Evolutionary conservation across 352 stramenopile species (phyloP).

Genomic region (Globisporangium nunn): DNA sequence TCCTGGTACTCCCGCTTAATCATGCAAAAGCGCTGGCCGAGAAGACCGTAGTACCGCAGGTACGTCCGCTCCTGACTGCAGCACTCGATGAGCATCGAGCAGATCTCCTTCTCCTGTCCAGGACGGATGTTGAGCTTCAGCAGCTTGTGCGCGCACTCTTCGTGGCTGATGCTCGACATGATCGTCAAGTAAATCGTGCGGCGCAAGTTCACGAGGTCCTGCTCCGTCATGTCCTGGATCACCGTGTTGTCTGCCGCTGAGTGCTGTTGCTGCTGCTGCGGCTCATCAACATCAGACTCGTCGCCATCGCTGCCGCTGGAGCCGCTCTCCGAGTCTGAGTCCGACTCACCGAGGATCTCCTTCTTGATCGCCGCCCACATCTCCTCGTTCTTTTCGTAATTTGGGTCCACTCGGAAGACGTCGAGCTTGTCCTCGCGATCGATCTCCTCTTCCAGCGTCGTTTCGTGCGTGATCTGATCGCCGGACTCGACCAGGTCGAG

Average conservation of each 20-base stretch:
- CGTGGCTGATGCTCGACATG: constrained; percentile 98
- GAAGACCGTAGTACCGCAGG: constrained; percentile 95
- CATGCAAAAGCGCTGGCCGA: constrained; percentile 96
- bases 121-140: constrained; percentile 95
- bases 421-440: constrained; percentile 95
- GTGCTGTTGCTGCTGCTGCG: constrained; percentile 24
- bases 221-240: constrained; percentile 97
- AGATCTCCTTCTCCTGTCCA: constrained; percentile 96
- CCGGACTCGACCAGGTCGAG: constrained; percentile 97
- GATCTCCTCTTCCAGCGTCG: constrained; percentile 95
- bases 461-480: constrained; percentile 98
- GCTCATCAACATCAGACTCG: constrained; percentile 38
- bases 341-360: constrained; percentile 95
- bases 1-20: constrained; percentile 94
- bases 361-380: constrained; percentile 95
- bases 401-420: constrained; percentile 91
- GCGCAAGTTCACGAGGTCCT: constrained; percentile 96
- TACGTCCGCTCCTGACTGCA: constrained; percentile 98
- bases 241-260: constrained; percentile 9
- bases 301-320: constrained; percentile 41
- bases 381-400: constrained; percentile 95
- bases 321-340: constrained; percentile 62
- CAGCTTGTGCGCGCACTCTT: constrained; percentile 99
- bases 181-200: constrained; percentile 99
- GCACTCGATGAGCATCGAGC: constrained; percentile 99